A percentile compares a stretch with the other conserved stretches of the same genome.
phyloP scores from a whole-genome alignment of 495 filamentous ascomycete genomes.

The Peziza echinospora region DNA sequence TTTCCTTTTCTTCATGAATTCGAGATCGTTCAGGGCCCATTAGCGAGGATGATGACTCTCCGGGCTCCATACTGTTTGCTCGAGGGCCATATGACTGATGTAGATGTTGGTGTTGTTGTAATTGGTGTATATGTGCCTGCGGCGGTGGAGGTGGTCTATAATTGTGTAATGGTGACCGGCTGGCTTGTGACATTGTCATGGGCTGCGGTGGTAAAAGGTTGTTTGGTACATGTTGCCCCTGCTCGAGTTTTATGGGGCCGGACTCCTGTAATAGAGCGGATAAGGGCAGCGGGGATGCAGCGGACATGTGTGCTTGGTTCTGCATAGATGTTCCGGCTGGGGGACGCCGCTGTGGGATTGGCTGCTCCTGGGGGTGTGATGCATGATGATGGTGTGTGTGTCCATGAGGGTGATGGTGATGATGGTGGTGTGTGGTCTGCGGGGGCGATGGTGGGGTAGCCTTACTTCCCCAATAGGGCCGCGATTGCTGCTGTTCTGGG shows the following conservation, averaged over 20 bases:
- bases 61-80: background rate
- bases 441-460: conserved; percentile 18
- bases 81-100: background rate
- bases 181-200: background rate
- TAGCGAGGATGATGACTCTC: too few species aligned
- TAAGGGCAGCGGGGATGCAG: background rate
- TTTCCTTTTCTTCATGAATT: background rate
- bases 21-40: background rate
- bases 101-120: background rate
- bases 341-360: background rate
- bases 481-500: conserved; percentile 10
- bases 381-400: conserved; percentile 1
- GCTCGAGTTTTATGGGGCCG: background rate
- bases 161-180: background rate
- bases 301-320: background rate
- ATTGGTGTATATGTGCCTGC: background rate
- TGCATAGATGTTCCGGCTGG: background rate
- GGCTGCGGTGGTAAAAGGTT: background rate
- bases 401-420: conserved; percentile 19
- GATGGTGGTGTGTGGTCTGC: conserved; percentile 10
- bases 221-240: background rate
- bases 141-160: background rate
- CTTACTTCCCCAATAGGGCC: conserved; percentile 9
- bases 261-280: background rate
- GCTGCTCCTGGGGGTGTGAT: background rate